These are phyloP conservation scores for Nemania bipapillata DNA, from an alignment of 2,329 filamentous ascomycete genomes.

Conservation along the genomic window DNA sequence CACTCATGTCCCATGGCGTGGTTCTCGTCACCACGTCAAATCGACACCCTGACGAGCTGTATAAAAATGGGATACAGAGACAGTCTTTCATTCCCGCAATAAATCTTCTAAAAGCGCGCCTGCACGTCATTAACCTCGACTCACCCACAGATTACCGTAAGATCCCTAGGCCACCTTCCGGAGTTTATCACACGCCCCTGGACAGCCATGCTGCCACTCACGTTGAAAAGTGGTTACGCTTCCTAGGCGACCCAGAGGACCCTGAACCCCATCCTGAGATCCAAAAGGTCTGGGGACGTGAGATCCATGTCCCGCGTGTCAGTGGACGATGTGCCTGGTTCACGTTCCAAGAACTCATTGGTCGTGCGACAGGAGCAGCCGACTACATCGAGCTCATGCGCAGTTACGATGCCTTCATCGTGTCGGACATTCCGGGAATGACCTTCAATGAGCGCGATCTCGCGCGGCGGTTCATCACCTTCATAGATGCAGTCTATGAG, in stretches of 20 bases:
- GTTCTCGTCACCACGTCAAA: constrained; percentile 97
- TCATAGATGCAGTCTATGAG: constrained; percentile 97
- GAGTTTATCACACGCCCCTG: constrained; percentile 91
- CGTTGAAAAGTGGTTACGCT: constrained; percentile 94
- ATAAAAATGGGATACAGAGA: constrained; percentile 97
- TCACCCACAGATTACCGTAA: constrained; percentile 97
- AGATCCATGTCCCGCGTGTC: constrained; percentile 86
- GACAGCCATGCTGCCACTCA: constrained; percentile 81
- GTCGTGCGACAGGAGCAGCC: constrained; percentile 86
- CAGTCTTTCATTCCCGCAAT: constrained; percentile 96
- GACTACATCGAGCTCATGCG: constrained; percentile 94
- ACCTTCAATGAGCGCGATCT: constrained; percentile 85
- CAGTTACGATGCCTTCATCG: constrained; percentile 89
- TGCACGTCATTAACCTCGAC: constrained; percentile 93
- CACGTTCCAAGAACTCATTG: constrained; percentile 91
- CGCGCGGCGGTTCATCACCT: constrained; percentile 93
- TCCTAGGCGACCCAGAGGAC: constrained; percentile 84
- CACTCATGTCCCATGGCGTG: constrained; percentile 95
- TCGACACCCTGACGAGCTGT: constrained; percentile 93
- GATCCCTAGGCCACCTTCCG: constrained; percentile 89
- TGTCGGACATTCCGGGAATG: constrained; percentile 94
- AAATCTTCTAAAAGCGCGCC: constrained; percentile 82
- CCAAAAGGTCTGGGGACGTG: constrained; percentile 91
- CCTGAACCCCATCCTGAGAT: constrained; percentile 78
- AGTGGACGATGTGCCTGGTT: constrained; percentile 91